Evolutionary conservation across 306 rosid genomes (phyloP), one percentile per base, ranked within the genome.

Genomic region (Rosa lucieae): DNA sequence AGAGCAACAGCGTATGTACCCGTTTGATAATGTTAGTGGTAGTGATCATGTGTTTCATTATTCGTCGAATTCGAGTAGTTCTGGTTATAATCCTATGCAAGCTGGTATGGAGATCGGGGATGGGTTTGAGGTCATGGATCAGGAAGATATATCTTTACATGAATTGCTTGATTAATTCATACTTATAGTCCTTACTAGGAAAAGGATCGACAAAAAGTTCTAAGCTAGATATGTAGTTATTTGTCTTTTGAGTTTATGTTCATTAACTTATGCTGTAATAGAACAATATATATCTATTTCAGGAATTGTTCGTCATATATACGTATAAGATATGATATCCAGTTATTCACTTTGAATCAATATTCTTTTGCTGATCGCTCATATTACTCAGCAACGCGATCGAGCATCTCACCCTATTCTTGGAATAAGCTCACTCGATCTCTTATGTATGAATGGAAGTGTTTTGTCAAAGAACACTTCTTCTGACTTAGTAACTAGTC

Each of bases 1-100:
- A 39, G 47, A 78, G 10, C 75, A 80, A 7, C 82, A 62, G 35
- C 44, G 72, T 48, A 69, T 69, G 80, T 81, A 75, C 48, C 29
- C 77, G 6, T 47, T 47, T 49, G 67, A 71, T 49, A 35, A 39
- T 76, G 43, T 21, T 9, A 21, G 52, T 52, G 14, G 52, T 65
- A 37, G 20, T 66, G 21, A 67, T 21, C 76, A 58, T 58, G 71
- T 68, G 46, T 81, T 81, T 17, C 80, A 67, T 7, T 44, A 72
- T 9, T 2, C 83, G 6, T 67, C 79, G 8, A 68, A 42, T 43
- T 72, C 46, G 40, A 68, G 32, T 11, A 61, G 35, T 44, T 37
- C 56, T 69, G 73, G 49, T 26, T 62, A 63, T 63, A 67, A 67
- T 67, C 61, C 61, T 76, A 3, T 48, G 53, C 47, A 29, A 2